A percentile compares a stretch with the other conserved stretches of the same genome.
phyloP scores from a whole-genome alignment of 805 yeast genomes.

The Tetrapisispora phaffii region DNA sequence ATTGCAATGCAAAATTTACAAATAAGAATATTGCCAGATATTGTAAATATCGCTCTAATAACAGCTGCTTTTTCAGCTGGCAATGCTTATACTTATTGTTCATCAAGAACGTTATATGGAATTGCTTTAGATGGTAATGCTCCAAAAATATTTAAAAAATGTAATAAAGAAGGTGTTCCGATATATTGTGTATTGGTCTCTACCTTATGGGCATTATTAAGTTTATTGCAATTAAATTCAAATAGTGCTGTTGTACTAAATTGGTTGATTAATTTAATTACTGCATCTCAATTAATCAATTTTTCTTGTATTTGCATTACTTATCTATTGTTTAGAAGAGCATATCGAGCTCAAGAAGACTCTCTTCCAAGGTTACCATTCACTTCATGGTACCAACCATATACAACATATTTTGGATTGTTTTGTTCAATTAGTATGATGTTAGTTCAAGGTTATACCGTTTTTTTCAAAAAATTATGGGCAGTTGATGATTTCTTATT shows the following conservation, averaged over 20 bases:
- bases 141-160: conserved; percentile 52
- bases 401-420: conserved; percentile 41
- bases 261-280: conserved; percentile 65
- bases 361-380: conserved; percentile 34
- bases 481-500: conserved; percentile 50
- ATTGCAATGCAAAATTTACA: conserved; percentile 68
- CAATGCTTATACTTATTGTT: conserved; percentile 66
- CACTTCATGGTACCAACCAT: conserved; percentile 52
- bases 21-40: conserved; percentile 58
- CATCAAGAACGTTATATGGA: conserved; percentile 60
- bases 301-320: conserved; percentile 49
- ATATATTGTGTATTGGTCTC: conserved; percentile 44
- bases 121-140: conserved; percentile 65
- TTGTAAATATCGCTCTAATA: conserved; percentile 69
- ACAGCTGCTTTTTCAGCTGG: conserved; percentile 78
- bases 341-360: conserved; percentile 45
- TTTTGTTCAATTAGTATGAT: conserved; percentile 41
- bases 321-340: conserved; percentile 53
- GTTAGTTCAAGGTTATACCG: conserved; percentile 57
- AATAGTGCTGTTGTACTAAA: conserved; percentile 53
- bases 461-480: conserved; percentile 63
- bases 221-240: conserved; percentile 54
- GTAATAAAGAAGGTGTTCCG: conserved; percentile 64
- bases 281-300: conserved; percentile 58
- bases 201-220: conserved; percentile 50